Conservation (phyloP, 805 yeast species). For the Saitoella complicata region DNA sequence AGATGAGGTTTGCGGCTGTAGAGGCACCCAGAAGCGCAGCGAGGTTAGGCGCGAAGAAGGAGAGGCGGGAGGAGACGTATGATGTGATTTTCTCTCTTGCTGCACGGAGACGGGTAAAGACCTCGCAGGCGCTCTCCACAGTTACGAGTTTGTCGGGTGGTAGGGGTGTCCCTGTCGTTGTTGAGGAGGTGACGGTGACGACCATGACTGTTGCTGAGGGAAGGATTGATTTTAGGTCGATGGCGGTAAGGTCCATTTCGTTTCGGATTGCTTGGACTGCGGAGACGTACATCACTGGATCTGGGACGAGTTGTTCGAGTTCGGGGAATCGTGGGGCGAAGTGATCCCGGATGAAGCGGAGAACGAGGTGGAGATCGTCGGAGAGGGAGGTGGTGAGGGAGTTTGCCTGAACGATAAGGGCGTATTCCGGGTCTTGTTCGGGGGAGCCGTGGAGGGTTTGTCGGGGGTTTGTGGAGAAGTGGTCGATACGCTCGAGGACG, state of each 20-base stretch:
- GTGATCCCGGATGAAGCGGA: conserved; percentile 32
- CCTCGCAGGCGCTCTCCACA: conserved; percentile 31
- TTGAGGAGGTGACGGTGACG: conserved; percentile 56
- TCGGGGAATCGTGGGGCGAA: conserved; percentile 59
- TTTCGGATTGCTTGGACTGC: conserved; percentile 37
- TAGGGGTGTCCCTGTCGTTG: conserved; percentile 24
- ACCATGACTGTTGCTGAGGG: conserved; percentile 54
- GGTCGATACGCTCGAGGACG: conserved; percentile 7
- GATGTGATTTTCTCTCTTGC: conserved; percentile 30
- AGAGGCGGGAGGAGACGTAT: conserved; percentile 42
- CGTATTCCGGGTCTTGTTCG: conserved; percentile 28
- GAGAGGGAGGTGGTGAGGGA: conserved; percentile 37
- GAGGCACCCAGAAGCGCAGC: conserved; percentile 55
- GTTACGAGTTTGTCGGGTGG: conserved; percentile 22
- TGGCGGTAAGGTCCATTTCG: conserved; percentile 19
- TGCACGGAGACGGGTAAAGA: conserved; percentile 30
- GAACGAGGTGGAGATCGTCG: conserved; percentile 36
- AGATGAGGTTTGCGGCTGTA: conserved; percentile 56
- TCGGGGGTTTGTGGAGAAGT: conserved; percentile 1
- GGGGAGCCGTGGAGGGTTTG: conserved; percentile 17
- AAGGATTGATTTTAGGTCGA: conserved; percentile 20
- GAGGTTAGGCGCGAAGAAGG: conserved; percentile 62
- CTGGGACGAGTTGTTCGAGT: conserved; percentile 42
- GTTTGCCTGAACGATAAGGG: conserved; percentile 39
- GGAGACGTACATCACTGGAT: conserved; percentile 45